Base-by-base conservation (phyloP, 1,284 basidiomycete species). In the Tilletia caries region DNA sequence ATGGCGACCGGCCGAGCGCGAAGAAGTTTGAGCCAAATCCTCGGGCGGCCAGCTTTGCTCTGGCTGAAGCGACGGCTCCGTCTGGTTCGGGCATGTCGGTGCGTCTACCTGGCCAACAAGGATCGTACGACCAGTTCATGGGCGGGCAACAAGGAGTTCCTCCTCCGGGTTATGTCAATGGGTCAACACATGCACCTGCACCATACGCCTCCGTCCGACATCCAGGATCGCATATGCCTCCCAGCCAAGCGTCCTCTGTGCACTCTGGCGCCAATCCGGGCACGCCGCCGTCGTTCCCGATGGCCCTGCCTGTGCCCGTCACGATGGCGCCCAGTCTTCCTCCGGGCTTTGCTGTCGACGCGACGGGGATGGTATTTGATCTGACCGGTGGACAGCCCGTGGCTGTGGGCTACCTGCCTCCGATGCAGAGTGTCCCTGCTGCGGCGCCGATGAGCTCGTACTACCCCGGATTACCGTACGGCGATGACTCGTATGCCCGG, bases 301-400 rank as follows among this genome's bases (percentile, higher is more conserved):
- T 62, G 18, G 29, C 32, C 3, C 29, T 13, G 5, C 32, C 58
- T 20, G 20, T 34, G 32, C 58, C 58, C 32, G 33, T 62, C 32
- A 62, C 32, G 10, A 62, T 62, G 58, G 58, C 58, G 18, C 33
- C 33, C 13, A 44, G 23, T 18, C 23, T 65, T 8, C 64, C 64
- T 4, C 64, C 64, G 4, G 64, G 64, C 64, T 65, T 65, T 27
- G 64, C 64, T 13, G 43, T 65, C 23, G 64, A 65, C 29, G 20
- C 64, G 25, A 44, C 64, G 6, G 64, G 64, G 3, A 65, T 65
- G 64, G 64, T 65, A 3, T 65, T 44, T 27, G 29, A 65, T 32
- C 15, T 65, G 34, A 43, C 37, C 3, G 64, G 64, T 25, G 64
- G 41, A 3, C 64, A 65, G 41, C 64, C 64, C 13, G 41, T 65